Evolutionary conservation across 306 rosid genomes (phyloP).

Genomic region (Pueraria montana): DNA sequence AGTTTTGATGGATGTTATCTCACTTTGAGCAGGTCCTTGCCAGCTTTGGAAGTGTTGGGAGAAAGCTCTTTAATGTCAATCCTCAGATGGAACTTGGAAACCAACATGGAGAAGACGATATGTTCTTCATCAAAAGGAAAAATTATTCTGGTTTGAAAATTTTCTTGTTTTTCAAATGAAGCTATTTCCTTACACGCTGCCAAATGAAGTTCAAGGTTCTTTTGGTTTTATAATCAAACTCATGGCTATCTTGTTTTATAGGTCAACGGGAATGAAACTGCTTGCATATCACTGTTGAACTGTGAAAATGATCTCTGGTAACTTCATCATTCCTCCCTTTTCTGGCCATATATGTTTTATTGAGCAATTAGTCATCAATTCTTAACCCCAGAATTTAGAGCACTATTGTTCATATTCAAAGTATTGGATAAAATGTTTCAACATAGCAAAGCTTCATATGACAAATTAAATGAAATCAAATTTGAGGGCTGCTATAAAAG

Average conservation of each 20-base stretch:
- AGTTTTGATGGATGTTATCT: constrained; percentile 36
- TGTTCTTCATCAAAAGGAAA: constrained; percentile 79
- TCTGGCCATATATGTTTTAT: constrained; percentile 30
- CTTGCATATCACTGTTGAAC: constrained; percentile 68
- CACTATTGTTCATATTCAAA: constrained; percentile 13
- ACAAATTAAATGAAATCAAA: constrained; percentile 28
- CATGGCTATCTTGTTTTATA: constrained; percentile 52
- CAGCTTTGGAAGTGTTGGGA: constrained; percentile 75
- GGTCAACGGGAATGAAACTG: constrained; percentile 81
- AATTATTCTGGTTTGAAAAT: constrained; percentile 74
- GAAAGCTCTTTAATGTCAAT: constrained; percentile 70
- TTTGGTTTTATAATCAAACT: constrained; percentile 40
- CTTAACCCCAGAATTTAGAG: constrained; percentile 19
- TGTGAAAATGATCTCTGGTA: constrained; percentile 77
- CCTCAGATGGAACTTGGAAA: constrained; percentile 82
- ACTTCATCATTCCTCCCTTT: constrained; percentile 47
- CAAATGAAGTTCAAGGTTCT: constrained; percentile 25
- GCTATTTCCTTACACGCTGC: constrained; percentile 21
- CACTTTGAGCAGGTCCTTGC: constrained; percentile 74
- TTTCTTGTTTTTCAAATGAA: constrained; percentile 46
- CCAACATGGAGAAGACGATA: constrained; percentile 73
- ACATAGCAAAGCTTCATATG: constrained; percentile 14
- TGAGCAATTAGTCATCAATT: constrained; percentile 35
- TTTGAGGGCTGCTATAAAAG: constrained; percentile 17
- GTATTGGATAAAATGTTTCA: constrained; percentile 20